Percentiles rank a stretch among this genome's conserved stretches.
Conservation (phyloP, 2,329 filamentous ascomycete genomes). For the Arachnomyces sp. region DNA sequence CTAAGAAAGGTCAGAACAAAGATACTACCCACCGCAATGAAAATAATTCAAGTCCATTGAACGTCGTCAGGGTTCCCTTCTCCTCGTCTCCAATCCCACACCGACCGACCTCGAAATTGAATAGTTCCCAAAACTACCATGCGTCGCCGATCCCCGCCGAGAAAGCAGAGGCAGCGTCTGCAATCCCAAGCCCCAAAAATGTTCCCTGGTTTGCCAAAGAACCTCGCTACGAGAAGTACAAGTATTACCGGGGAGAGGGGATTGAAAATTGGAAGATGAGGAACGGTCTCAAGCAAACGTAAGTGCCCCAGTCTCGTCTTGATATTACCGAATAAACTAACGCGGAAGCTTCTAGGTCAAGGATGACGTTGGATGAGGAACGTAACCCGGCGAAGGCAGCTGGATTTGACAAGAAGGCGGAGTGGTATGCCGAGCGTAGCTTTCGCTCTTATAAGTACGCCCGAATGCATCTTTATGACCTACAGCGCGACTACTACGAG, state of each 20-base stretch:
- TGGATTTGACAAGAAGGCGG: constrained; percentile 49
- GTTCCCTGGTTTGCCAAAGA: constrained; percentile 61
- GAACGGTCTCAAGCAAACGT: constrained; percentile 97
- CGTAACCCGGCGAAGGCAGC: constrained; percentile 56
- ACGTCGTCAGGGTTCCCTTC: constrained; percentile 91
- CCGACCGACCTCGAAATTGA: constrained; percentile 48
- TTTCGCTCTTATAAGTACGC: too few relatives aligned
- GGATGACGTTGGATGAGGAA: constrained; percentile 98
- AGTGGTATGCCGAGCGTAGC: constrained; percentile 31
- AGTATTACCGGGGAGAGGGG: constrained; percentile 89
- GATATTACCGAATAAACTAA: neutral
- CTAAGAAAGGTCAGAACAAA: constrained; percentile 77
- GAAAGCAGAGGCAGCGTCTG: constrained; percentile 70
- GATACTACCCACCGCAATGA: constrained; percentile 55
- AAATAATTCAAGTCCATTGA: constrained; percentile 66
- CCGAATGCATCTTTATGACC: constrained; percentile 64
- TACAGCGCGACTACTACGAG: too few relatives aligned
- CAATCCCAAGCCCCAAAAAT: constrained; percentile 80
- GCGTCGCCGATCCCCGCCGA: constrained; percentile 59
- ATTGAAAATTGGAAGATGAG: constrained; percentile 94
- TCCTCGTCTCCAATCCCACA: constrained; percentile 59
- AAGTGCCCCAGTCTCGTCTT: constrained; percentile 16
- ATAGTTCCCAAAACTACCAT: constrained; percentile 30
- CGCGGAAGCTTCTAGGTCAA: constrained; percentile 53
- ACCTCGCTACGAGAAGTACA: constrained; percentile 69